phyloP scores from a whole-genome alignment of 208 protist genomes.

The Kentomonas sorsogonicus region DNA sequence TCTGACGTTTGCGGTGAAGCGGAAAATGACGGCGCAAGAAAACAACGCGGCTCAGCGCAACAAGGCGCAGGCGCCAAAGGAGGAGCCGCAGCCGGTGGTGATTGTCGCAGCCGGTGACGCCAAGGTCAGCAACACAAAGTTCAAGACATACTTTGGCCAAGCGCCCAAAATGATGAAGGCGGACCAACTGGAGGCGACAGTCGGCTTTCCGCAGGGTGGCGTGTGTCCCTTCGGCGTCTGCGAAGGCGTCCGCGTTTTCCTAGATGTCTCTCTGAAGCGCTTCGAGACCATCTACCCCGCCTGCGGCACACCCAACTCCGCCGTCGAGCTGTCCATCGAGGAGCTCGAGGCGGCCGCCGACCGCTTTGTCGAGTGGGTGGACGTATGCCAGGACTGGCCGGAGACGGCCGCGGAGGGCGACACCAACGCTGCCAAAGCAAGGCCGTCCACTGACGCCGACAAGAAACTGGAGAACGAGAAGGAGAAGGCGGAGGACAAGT shows the following conservation, averaged over 20 bases:
- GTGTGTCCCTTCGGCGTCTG: slow-evolving; percentile 60
- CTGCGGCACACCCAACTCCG: slow-evolving; percentile 37
- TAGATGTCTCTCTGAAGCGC: slow-evolving; percentile 62
- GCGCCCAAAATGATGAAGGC: slow-evolving; percentile 46
- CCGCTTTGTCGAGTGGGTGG: slow-evolving; percentile 66
- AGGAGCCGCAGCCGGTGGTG: slow-evolving; percentile 16
- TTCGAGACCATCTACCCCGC: slow-evolving; percentile 48
- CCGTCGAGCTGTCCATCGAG: slow-evolving; percentile 26
- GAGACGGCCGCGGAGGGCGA: not conserved
- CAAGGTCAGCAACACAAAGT: slow-evolving; percentile 39
- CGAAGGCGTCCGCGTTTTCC: slow-evolving; percentile 45
- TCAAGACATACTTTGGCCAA: slow-evolving; percentile 33
- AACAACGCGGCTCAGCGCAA: slow-evolving; percentile 17
- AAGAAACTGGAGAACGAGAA: slow-evolving; percentile 14
- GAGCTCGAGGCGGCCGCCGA: slow-evolving; percentile 54
- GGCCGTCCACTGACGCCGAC: not conserved
- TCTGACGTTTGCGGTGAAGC: slow-evolving; percentile 30
- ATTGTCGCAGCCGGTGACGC: slow-evolving; percentile 53
- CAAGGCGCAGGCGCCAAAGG: slow-evolving; percentile 10
- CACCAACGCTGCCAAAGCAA: not conserved
- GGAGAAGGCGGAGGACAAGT: slow-evolving; percentile 8
- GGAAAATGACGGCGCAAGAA: slow-evolving; percentile 22
- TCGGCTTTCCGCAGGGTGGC: slow-evolving; percentile 45
- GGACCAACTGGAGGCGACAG: slow-evolving; percentile 39
- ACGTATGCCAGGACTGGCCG: slow-evolving; percentile 46